phyloP scores from a whole-genome alignment of 2,329 filamentous ascomycete genomes.

The Colletotrichum camelliae region DNA sequence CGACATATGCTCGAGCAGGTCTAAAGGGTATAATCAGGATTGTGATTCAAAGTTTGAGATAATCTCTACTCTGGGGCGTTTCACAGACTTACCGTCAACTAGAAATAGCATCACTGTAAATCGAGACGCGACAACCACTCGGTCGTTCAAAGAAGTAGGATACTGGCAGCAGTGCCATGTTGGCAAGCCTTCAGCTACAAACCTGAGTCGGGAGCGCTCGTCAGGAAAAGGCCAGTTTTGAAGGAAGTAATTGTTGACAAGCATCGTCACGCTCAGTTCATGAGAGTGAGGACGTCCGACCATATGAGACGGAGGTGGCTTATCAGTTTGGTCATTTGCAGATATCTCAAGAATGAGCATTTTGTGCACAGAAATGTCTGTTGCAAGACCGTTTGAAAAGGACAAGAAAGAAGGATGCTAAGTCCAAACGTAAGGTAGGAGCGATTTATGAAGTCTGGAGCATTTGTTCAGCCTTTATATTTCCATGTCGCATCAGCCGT shows the following conservation, averaged over 20 bases:
- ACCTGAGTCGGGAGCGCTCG: background rate
- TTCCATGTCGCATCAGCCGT: background rate
- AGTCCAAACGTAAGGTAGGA: background rate
- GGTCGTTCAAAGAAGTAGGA: background rate
- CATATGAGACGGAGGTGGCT: background rate
- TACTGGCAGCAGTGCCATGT: background rate
- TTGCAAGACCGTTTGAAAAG: background rate
- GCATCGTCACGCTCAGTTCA: background rate
- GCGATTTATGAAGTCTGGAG: background rate
- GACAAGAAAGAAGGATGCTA: background rate
- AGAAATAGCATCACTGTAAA: background rate
- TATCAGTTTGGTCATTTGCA: background rate
- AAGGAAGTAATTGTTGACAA: background rate
- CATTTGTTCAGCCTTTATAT: background rate
- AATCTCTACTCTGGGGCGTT: background rate
- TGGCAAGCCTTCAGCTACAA: background rate
- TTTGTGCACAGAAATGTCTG: accelerated
- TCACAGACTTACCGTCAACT: background rate
- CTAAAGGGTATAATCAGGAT: background rate
- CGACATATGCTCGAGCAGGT: background rate
- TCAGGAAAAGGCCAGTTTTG: background rate
- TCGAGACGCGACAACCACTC: background rate
- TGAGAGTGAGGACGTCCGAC: background rate
- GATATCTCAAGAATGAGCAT: background rate
- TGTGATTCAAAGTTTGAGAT: accelerated